Evolutionary conservation across 768 basidiomycete species (phyloP).

Genomic region (Phylloporus rhodoxanthus): DNA sequence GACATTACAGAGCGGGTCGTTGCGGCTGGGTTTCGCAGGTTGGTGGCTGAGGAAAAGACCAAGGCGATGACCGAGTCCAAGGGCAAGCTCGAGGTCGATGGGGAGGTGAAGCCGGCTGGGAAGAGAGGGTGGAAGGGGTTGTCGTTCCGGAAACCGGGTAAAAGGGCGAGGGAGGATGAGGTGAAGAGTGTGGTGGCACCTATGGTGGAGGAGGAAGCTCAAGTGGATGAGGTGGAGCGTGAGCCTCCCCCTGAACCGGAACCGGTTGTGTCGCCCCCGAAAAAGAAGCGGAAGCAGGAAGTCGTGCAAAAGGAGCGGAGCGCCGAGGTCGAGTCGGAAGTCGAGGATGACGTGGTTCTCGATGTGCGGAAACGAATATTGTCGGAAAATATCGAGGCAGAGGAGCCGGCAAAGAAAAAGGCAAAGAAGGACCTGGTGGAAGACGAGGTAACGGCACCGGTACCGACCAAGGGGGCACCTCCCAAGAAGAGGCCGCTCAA

Average conservation of each 20-base stretch:
- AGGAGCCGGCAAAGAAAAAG: conserved; percentile 26
- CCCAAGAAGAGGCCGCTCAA: conserved; percentile 34
- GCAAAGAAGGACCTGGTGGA: conserved; percentile 31
- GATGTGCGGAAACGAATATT: conserved; percentile 41
- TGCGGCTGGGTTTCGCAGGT: conserved; percentile 43
- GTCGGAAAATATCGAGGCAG: conserved; percentile 37
- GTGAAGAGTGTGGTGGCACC: conserved; percentile 15
- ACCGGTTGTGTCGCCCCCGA: conserved; percentile 40
- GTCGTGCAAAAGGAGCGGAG: conserved; percentile 30
- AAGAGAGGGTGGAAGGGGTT: conserved; percentile 39
- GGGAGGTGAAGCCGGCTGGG: conserved; percentile 45
- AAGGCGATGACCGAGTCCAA: conserved; percentile 23
- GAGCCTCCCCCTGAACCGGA: conserved; percentile 33
- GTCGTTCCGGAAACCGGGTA: conserved; percentile 41
- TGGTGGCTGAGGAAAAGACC: conserved; percentile 50
- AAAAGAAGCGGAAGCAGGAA: conserved; percentile 57
- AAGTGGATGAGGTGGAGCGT: conserved; percentile 24
- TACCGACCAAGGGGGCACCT: conserved; percentile 16
- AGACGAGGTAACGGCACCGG: conserved; percentile 31
- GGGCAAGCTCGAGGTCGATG: conserved; percentile 30
- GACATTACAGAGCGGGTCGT: conserved; percentile 63
- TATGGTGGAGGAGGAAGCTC: conserved; percentile 22
- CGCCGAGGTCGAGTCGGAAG: conserved; percentile 56
- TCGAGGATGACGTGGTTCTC: conserved; percentile 39
- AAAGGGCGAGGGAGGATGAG: conserved; percentile 35